These are phyloP conservation scores for Puccinia novopanici DNA, from an alignment of 1,284 basidiomycete genomes.

Conservation along the genomic window DNA sequence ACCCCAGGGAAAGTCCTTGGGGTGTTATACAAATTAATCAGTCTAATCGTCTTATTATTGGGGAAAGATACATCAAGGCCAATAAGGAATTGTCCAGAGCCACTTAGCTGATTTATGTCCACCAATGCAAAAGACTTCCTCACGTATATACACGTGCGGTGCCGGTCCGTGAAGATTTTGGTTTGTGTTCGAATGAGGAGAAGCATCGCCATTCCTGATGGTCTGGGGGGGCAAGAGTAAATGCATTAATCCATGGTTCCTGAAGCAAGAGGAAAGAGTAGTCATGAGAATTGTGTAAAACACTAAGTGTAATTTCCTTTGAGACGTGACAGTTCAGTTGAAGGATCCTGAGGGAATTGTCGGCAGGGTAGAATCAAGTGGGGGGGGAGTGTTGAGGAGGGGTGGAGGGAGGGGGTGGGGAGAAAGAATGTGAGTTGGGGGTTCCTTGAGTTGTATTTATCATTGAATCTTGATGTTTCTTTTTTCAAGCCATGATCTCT, in stretches of 20 bases:
- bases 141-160: not conserved
- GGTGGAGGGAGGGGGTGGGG: not conserved
- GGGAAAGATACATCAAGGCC: not conserved
- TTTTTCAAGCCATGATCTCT: slow-evolving; percentile 6
- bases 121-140: too few relatives aligned
- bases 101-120: not conserved
- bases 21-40: too few relatives aligned
- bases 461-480: not conserved
- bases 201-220: not conserved
- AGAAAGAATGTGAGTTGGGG: not conserved
- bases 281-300: not conserved
- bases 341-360: too few relatives aligned
- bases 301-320: not conserved
- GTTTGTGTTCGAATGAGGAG: not conserved
- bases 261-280: not conserved
- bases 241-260: slow-evolving; percentile 5
- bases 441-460: not conserved
- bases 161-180: not conserved
- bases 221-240: not conserved
- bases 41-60: too few relatives aligned
- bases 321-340: slow-evolving; percentile 1
- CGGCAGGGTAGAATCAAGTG: too few relatives aligned
- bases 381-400: too few relatives aligned
- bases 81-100: not conserved
- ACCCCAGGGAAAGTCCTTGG: too few relatives aligned